A percentile compares a stretch with the other conserved stretches of the same genome.
Conservation (phyloP, 169 alveolate species). For the Plasmodium relictum region DNA sequence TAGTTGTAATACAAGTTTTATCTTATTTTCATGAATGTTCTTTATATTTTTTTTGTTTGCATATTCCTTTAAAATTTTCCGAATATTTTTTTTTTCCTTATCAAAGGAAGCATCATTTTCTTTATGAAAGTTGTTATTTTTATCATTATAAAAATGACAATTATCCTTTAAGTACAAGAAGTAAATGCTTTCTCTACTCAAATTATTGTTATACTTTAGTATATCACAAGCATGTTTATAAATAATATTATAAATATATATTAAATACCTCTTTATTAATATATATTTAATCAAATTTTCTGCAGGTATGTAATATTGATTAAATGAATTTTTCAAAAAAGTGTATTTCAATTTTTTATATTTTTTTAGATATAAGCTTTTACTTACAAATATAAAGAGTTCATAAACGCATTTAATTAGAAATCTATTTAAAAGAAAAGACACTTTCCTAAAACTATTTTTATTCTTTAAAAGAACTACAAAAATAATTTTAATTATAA, state of each 20-base stretch:
- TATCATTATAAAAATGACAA: not conserved
- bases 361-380: slow-evolving; percentile 1
- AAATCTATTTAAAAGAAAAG: slow-evolving; percentile 9
- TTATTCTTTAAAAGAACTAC: slow-evolving; percentile 18
- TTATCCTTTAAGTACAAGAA: not conserved
- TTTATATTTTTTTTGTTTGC: not conserved
- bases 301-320: not conserved
- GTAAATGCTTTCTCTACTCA: not conserved
- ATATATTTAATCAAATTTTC: not conserved
- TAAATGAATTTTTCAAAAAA: not conserved
- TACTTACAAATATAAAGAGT: slow-evolving; percentile 12
- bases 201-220: not conserved
- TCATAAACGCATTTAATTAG: slow-evolving; percentile 7
- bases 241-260: slow-evolving; percentile 7
- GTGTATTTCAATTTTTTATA: not conserved
- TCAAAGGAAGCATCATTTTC: not conserved
- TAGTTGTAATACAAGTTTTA: not conserved
- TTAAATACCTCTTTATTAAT: slow-evolving; percentile 21
- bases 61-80: not conserved
- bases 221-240: not conserved
- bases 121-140: not conserved
- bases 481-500: slow-evolving; percentile 19
- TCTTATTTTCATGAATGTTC: not conserved
- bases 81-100: not conserved
- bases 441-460: slow-evolving; percentile 1